phyloP scores from a whole-genome alignment of 139 green algal genomes.

The Parachlorella kessleri region DNA sequence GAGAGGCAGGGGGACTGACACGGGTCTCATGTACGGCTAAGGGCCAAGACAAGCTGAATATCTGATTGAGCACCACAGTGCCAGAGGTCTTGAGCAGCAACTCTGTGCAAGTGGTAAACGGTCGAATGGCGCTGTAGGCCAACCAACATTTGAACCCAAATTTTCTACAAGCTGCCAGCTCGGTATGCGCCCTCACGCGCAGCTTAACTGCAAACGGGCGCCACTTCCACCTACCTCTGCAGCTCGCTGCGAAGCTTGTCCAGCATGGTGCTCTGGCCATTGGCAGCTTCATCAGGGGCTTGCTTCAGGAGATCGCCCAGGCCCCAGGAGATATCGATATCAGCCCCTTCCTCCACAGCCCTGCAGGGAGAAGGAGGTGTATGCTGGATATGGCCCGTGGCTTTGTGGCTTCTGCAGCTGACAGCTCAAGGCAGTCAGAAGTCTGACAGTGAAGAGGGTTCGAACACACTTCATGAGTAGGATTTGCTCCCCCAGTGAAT shows the following conservation, averaged over 20 bases:
- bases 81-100: not conserved
- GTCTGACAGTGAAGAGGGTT: too few relatives aligned
- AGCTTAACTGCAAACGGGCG: not conserved
- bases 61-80: not conserved
- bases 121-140: not conserved
- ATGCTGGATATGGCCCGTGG: too few relatives aligned
- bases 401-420: too few relatives aligned
- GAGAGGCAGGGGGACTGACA: not conserved
- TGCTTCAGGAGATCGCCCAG: constrained; percentile 11
- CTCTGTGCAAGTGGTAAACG: not conserved
- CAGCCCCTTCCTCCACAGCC: not conserved
- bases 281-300: not conserved
- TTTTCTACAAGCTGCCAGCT: not conserved
- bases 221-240: not conserved
- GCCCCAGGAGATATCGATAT: constrained; percentile 23
- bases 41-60: not conserved
- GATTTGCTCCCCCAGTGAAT: too few relatives aligned
- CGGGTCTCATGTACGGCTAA: not conserved
- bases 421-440: too few relatives aligned
- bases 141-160: not conserved
- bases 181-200: not conserved
- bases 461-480: too few relatives aligned
- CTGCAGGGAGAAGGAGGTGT: not conserved
- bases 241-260: constrained; percentile 37
- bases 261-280: not conserved